These are phyloP conservation scores for Aristolochia californica DNA, from an alignment of 164 flowering plant genomes.

Conservation along the genomic window DNA sequence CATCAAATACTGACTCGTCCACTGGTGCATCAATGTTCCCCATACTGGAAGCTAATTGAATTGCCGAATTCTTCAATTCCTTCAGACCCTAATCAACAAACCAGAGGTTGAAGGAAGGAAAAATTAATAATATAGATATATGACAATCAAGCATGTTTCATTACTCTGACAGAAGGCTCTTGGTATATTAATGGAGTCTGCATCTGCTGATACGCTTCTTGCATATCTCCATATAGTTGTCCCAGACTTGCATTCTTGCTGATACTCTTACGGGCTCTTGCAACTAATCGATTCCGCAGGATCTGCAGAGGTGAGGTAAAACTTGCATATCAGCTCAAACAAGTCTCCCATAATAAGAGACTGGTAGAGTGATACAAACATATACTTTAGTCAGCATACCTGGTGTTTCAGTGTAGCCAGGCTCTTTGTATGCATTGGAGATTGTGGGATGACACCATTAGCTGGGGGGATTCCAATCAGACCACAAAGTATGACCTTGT, in stretches of 20 bases:
- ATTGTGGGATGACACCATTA: conserved; percentile 98
- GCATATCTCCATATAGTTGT: conserved; percentile 87
- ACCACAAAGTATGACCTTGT: conserved; percentile 79
- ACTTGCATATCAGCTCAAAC: too few relatives aligned
- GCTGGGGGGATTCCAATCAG: conserved; percentile 97
- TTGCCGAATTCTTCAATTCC: conserved; percentile 80
- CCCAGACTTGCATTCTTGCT: conserved; percentile 74
- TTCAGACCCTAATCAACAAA: conserved; percentile 59
- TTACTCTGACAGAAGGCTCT: conserved; percentile 45
- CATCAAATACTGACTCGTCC: conserved; percentile 85
- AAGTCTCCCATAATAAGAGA: too few relatives aligned
- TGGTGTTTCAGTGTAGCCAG: conserved; percentile 96
- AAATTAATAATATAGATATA: background rate
- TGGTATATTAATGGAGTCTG: conserved; percentile 91
- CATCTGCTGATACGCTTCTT: conserved; percentile 90
- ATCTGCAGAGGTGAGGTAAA: conserved; percentile 34
- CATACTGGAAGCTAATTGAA: conserved; percentile 79
- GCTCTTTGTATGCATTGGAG: conserved; percentile 99
- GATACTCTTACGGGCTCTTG: conserved; percentile 64
- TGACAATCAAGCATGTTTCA: background rate
- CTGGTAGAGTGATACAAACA: background rate
- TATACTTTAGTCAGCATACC: conserved; percentile 24
- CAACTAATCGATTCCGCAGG: conserved; percentile 78
- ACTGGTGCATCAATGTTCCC: conserved; percentile 84
- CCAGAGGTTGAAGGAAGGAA: background rate